Conservation (phyloP, 345 rosid species). For the Lepidium africanum region DNA sequence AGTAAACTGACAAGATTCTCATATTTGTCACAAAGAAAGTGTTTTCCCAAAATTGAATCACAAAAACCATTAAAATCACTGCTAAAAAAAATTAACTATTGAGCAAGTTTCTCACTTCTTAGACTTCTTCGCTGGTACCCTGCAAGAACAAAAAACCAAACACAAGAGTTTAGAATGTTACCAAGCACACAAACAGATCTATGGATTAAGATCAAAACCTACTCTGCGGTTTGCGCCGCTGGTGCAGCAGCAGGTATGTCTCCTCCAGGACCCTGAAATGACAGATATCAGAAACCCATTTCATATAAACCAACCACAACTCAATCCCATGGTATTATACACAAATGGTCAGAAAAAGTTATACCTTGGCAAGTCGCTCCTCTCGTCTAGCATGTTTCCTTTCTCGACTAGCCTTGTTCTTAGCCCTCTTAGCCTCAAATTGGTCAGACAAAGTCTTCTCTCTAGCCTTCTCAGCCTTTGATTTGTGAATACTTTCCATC, state of each 20-base stretch:
- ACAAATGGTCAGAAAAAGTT: background rate
- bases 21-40: background rate
- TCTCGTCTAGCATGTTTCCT: conserved; percentile 83
- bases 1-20: background rate
- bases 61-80: conserved; percentile 9
- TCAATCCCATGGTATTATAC: background rate
- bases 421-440: conserved; percentile 91
- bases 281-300: background rate
- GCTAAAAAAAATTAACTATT: background rate
- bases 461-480: conserved; percentile 95
- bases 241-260: conserved; percentile 36
- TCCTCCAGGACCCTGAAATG: conserved; percentile 54
- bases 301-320: background rate
- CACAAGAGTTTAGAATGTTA: background rate
- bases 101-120: conserved; percentile 38
- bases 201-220: background rate
- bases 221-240: conserved; percentile 36
- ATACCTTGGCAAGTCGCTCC: conserved; percentile 91
- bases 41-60: conserved; percentile 10
- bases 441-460: conserved; percentile 91
- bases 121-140: conserved; percentile 38
- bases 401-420: conserved; percentile 97
- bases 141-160: conserved; percentile 12
- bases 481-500: conserved; percentile 95
- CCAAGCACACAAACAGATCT: background rate